Evolutionary conservation across 495 filamentous ascomycete genomes (phyloP), one percentile per base, ranked within the genome.

Genomic region (Pyrenula aspistea): DNA sequence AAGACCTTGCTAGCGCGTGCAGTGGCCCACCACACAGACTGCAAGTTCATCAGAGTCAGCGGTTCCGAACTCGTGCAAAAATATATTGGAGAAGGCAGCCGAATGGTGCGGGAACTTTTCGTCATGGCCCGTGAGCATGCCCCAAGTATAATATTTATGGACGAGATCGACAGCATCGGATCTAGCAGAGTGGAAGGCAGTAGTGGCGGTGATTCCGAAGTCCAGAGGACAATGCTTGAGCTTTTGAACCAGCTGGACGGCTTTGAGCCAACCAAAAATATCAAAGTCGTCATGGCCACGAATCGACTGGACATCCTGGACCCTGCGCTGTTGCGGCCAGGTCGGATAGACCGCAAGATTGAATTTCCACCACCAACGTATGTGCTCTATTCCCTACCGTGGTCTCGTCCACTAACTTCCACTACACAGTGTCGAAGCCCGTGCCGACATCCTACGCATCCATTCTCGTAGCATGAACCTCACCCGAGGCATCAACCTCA

Each of bases 141-240:
- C 0, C 93, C 93, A n/a, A 94, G 88, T 65, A 99, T 99, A 68
- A 99, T 99, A 71, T 99, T 99, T 77, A 99, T 99, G 92, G 93
- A 99, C 73, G 93, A 99, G 70, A 97, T 99, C 73, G 93, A 99
- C 71, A 94, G 88, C 58, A 99, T 99, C 73, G 93, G 94, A 25
- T 95, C 90, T 4, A 95, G 90, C 52, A 88, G 93, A 62, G 95
- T 99, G 59, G 93, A 99, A 62, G 91, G 91, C 1, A 91, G 86
- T 53, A 91, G 88, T 12, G 91, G 90, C 47, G 93, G 94, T 64
- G 93, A 99, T 67, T 95, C 91, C n/a, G 93, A 99, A 71, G 93
- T 99, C 57, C 93, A 99, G 71, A 86, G 93, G 56, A 99, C 94
- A n/a, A 97, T 99, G 91, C 68, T 98, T 67, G 93, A 98, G 67